These are phyloP conservation scores for Mycena rebaudengoi DNA, from an alignment of 768 basidiomycete species.

Conservation along the genomic window DNA sequence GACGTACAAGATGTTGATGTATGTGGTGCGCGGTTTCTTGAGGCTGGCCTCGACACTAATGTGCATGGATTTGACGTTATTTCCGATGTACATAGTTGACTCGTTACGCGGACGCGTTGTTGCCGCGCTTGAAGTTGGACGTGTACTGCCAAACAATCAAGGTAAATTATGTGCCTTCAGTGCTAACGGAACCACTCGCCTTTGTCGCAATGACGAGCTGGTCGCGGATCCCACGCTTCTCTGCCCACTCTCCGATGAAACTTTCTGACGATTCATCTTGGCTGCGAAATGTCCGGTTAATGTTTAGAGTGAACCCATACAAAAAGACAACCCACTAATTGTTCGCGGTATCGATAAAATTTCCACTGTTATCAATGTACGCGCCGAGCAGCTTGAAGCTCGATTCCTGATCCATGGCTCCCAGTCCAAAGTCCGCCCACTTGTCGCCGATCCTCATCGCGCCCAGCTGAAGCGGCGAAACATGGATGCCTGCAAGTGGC, in stretches of 20 bases:
- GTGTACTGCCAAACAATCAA: conserved; percentile 6
- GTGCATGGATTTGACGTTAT: conserved; percentile 48
- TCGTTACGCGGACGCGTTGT: conserved; percentile 14
- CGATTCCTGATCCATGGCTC: conserved; percentile 30
- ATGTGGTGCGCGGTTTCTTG: conserved; percentile 65
- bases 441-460: conserved; percentile 51
- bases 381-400: conserved; percentile 22
- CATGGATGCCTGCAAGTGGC: conserved; percentile 44
- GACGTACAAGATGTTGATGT: conserved; percentile 65
- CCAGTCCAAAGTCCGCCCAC: conserved; percentile 35
- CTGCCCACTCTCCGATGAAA: conserved; percentile 64
- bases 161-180: background rate
- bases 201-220: conserved; percentile 58
- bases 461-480: conserved; percentile 50
- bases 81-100: conserved; percentile 3
- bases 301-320: no score
- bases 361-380: conserved; percentile 17
- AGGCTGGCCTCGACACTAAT: conserved; percentile 55
- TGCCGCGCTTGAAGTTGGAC: conserved; percentile 33
- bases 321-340: conserved; percentile 7
- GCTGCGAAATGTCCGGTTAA: conserved; percentile 29
- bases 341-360: conserved; percentile 25
- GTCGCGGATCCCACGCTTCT: conserved; percentile 52
- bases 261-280: conserved; percentile 64
- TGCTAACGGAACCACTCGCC: conserved; percentile 52